Conservation (phyloP, 495 filamentous ascomycete species). For the Sabuloglossum arenarium region DNA sequence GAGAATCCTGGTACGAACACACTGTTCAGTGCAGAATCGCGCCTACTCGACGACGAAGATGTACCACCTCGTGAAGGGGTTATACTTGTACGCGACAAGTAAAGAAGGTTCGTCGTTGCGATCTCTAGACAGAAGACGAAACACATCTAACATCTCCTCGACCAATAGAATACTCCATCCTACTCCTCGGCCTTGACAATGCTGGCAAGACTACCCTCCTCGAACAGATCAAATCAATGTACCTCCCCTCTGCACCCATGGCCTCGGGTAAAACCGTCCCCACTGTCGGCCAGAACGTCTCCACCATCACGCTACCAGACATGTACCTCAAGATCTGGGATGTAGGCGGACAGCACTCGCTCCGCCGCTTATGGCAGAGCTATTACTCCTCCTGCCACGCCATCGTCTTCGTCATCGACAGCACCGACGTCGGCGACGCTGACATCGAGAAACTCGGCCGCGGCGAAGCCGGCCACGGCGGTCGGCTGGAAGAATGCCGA, state of each 20-base stretch:
- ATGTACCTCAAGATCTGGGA: slow-evolving; percentile 99
- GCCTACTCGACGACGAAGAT: slow-evolving; percentile 25
- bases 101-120: slow-evolving; percentile 50
- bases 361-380: slow-evolving; percentile 85
- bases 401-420: slow-evolving; percentile 93
- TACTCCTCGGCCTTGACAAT: slow-evolving; percentile 93
- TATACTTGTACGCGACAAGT: slow-evolving; percentile 84
- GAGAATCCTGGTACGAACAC: not conserved
- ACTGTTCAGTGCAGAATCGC: not conserved
- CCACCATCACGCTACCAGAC: slow-evolving; percentile 65
- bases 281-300: slow-evolving; percentile 93
- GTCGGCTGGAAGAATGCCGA: slow-evolving; percentile 70
- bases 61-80: slow-evolving; percentile 91
- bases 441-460: slow-evolving; percentile 21
- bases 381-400: slow-evolving; percentile 90
- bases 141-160: not conserved
- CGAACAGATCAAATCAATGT: slow-evolving; percentile 81
- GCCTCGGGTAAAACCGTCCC: slow-evolving; percentile 55
- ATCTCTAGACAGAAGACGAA: not conserved
- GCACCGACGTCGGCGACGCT: slow-evolving; percentile 70
- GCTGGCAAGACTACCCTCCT: slow-evolving; percentile 97
- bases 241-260: slow-evolving; percentile 38
- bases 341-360: slow-evolving; percentile 74
- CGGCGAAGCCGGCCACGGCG: not conserved
- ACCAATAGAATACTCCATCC: slow-evolving; percentile 73